These are phyloP conservation scores for Abortiporus biennis DNA, from an alignment of 1,284 basidiomycete genomes.

Conservation along the genomic window DNA sequence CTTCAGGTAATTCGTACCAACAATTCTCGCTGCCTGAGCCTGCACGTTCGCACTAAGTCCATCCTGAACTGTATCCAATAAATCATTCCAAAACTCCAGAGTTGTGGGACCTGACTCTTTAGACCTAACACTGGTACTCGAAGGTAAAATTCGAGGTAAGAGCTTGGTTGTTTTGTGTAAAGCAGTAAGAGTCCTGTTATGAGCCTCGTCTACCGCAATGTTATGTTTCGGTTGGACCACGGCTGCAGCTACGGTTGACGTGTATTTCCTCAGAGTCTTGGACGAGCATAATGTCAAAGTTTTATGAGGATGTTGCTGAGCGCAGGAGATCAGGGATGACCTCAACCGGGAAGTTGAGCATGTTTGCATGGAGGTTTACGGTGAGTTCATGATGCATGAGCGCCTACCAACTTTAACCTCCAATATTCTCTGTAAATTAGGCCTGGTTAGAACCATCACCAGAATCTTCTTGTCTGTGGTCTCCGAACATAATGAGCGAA, in stretches of 20 bases:
- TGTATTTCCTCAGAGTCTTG: neutral
- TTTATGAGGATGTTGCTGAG: slow-evolving; percentile 6
- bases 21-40: slow-evolving; percentile 29
- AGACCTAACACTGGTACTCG: slow-evolving; percentile 1
- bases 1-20: slow-evolving; percentile 32
- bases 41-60: slow-evolving; percentile 25
- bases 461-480: too few species aligned
- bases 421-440: too few species aligned
- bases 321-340: slow-evolving; percentile 14
- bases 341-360: slow-evolving; percentile 21
- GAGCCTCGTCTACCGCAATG: slow-evolving; percentile 8
- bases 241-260: slow-evolving; percentile 8
- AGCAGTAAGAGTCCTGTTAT: slow-evolving; percentile 21
- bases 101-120: slow-evolving; percentile 14
- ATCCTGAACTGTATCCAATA: slow-evolving; percentile 29
- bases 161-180: slow-evolving; percentile 35
- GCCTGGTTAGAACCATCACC: too few species aligned
- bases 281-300: neutral
- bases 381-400: slow-evolving; percentile 4
- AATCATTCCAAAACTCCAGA: slow-evolving; percentile 32
- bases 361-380: slow-evolving; percentile 25
- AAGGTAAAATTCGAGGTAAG: slow-evolving; percentile 32
- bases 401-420: neutral
- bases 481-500: slow-evolving; percentile 62
- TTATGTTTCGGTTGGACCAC: slow-evolving; percentile 12